A percentile compares a stretch with the other conserved stretches of the same genome.
Conservation (phyloP, 2,329 filamentous ascomycete genomes). For the Seiridium unicorne region DNA sequence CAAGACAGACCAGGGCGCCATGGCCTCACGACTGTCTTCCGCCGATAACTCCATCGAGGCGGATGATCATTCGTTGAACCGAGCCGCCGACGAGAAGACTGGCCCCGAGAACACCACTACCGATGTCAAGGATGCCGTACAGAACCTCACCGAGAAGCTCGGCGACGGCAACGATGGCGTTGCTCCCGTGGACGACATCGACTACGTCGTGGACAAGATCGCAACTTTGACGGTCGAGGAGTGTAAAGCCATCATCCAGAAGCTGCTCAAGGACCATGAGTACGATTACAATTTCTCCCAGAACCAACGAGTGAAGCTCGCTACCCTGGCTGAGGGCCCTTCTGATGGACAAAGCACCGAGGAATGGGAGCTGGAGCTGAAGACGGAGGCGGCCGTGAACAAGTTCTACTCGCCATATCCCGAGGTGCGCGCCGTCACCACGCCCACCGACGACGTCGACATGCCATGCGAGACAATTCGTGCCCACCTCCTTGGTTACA, state of each 20-base stretch:
- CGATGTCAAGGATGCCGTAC: neutral
- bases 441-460: slow-evolving; percentile 35
- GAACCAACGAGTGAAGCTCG: neutral
- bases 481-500: slow-evolving; percentile 33
- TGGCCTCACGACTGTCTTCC: no score
- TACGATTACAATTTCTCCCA: neutral
- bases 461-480: slow-evolving; percentile 39
- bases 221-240: neutral
- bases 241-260: neutral
- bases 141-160: neutral
- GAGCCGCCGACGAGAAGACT: no score
- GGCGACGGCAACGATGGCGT: neutral
- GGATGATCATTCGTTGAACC: no score
- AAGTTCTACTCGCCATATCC: slow-evolving; percentile 31
- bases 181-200: neutral
- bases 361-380: neutral
- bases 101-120: no score
- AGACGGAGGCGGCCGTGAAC: neutral
- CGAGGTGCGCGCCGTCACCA: slow-evolving; percentile 44
- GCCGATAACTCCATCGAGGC: no score
- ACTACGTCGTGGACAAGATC: neutral
- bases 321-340: neutral
- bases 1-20: no score
- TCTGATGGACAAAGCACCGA: neutral
- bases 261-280: neutral